Conservation (phyloP, 345 rosid species). For the Brassica juncea region DNA sequence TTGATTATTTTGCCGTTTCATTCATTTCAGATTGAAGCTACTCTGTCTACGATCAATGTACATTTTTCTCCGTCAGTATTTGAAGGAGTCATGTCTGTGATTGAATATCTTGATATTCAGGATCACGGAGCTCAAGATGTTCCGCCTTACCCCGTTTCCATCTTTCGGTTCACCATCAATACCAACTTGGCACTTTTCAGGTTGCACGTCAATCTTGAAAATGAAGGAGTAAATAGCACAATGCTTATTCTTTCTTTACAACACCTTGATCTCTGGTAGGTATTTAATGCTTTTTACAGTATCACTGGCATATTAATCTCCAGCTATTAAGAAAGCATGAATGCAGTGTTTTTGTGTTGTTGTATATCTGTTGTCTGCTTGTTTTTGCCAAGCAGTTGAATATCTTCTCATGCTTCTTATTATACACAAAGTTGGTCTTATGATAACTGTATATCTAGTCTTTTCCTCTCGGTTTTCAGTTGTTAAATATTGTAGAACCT, state of each 20-base stretch:
- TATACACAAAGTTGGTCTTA: conserved; percentile 18
- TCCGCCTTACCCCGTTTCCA: conserved; percentile 33
- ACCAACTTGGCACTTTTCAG: conserved; percentile 52
- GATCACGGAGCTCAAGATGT: conserved; percentile 40
- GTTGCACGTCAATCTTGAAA: conserved; percentile 63
- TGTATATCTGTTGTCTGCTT: conserved; percentile 25
- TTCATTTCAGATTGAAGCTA: conserved; percentile 62
- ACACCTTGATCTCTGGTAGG: conserved; percentile 60
- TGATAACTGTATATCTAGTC: not conserved
- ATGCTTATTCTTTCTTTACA: conserved; percentile 49
- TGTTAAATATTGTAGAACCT: conserved; percentile 9
- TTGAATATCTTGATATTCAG: conserved; percentile 50
- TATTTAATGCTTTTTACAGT: conserved; percentile 4
- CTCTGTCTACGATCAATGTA: conserved; percentile 44
- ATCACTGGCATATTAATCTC: conserved; percentile 4
- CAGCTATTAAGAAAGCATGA: conserved; percentile 14
- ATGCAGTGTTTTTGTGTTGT: not conserved
- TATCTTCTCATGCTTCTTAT: conserved; percentile 10
- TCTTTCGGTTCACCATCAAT: conserved; percentile 48
- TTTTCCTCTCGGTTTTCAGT: not conserved
- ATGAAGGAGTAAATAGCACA: conserved; percentile 65
- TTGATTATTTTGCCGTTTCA: conserved; percentile 17
- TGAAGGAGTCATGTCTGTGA: conserved; percentile 53
- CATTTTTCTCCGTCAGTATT: conserved; percentile 62
- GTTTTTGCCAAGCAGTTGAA: conserved; percentile 19